A percentile compares a stretch with the other conserved stretches of the same genome.
These are phyloP conservation scores for Ciborinia camelliae DNA, from an alignment of 2,329 filamentous ascomycete species.

Conservation along the genomic window DNA sequence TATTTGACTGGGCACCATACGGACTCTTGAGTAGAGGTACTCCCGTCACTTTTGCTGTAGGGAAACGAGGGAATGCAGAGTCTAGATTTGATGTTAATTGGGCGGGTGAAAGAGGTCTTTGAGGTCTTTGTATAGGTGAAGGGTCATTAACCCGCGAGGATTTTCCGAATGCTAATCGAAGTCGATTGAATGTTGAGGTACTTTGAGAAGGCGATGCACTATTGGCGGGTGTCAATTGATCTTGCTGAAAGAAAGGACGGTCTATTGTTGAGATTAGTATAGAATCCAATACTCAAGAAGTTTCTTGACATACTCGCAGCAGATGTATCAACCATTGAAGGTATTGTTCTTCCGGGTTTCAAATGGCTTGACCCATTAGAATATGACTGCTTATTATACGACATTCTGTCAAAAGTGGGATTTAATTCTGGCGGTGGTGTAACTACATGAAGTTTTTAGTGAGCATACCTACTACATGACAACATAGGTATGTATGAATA, in stretches of 20 bases:
- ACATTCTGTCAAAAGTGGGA: conserved; percentile 29
- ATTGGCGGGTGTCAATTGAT: conserved; percentile 60
- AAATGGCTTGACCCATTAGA: conserved; percentile 30
- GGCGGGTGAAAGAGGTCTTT: conserved; percentile 45
- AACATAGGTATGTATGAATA: too few species aligned
- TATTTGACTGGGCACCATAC: conserved; percentile 22
- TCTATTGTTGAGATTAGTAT: conserved; percentile 42
- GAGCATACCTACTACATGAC: conserved; percentile 13
- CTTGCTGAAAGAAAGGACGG: conserved; percentile 51
- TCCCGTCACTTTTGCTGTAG: conserved; percentile 39
- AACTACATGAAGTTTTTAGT: conserved; percentile 26
- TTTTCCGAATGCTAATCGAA: conserved; percentile 41
- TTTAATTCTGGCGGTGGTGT: conserved; percentile 35
- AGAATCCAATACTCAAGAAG: background rate
- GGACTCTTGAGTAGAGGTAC: conserved; percentile 19
- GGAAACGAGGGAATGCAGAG: conserved; percentile 53
- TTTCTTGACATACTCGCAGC: conserved; percentile 48
- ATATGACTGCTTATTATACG: conserved; percentile 26
- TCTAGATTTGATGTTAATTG: conserved; percentile 45
- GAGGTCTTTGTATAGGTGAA: conserved; percentile 40
- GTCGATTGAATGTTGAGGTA: conserved; percentile 57
- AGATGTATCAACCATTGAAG: conserved; percentile 50
- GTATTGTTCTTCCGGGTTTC: conserved; percentile 43
- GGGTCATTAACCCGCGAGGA: conserved; percentile 39
- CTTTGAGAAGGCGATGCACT: conserved; percentile 56